Evolutionary conservation across 495 filamentous ascomycete species (phyloP).

Genomic region (Aspergillus leporis): DNA sequence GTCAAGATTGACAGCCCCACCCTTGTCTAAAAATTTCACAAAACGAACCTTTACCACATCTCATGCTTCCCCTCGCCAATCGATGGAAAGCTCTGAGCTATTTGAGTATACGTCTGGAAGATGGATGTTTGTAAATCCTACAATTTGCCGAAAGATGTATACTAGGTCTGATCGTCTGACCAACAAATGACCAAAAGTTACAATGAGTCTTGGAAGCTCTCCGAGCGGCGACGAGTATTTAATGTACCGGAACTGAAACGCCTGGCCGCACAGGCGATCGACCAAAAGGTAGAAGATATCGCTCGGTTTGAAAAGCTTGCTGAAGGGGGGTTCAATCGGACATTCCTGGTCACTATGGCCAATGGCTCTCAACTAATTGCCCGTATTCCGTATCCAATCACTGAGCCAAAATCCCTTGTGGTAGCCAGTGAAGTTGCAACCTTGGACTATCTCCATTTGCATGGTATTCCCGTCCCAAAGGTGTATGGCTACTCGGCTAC

Average conservation of each 20-base stretch:
- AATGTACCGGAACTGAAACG: constrained; percentile 28
- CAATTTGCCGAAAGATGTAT: background rate
- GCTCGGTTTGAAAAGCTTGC: constrained; percentile 29
- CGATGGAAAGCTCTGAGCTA: background rate
- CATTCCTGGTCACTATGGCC: constrained; percentile 25
- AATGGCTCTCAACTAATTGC: constrained; percentile 29
- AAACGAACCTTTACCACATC: background rate
- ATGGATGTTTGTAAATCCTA: background rate
- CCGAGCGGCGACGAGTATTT: constrained; percentile 25
- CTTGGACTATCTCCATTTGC: constrained; percentile 25
- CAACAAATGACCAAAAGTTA: constrained; percentile 15
- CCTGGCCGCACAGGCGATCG: constrained; percentile 21
- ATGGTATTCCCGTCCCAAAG: constrained; percentile 26
- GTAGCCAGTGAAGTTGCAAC: constrained; percentile 39
- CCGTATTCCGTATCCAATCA: constrained; percentile 20
- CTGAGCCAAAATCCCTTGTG: constrained; percentile 20
- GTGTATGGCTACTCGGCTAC: constrained; percentile 14
- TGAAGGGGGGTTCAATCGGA: constrained; percentile 36
- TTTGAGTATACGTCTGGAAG: background rate
- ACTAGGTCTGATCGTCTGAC: background rate
- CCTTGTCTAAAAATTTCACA: background rate
- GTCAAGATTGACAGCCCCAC: background rate
- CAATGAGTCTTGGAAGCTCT: constrained; percentile 23
- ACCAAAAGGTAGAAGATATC: constrained; percentile 17
- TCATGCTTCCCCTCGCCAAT: background rate